Evolutionary conservation across 169 alveolate genomes (phyloP).

Genomic region (Neospora caninum): DNA sequence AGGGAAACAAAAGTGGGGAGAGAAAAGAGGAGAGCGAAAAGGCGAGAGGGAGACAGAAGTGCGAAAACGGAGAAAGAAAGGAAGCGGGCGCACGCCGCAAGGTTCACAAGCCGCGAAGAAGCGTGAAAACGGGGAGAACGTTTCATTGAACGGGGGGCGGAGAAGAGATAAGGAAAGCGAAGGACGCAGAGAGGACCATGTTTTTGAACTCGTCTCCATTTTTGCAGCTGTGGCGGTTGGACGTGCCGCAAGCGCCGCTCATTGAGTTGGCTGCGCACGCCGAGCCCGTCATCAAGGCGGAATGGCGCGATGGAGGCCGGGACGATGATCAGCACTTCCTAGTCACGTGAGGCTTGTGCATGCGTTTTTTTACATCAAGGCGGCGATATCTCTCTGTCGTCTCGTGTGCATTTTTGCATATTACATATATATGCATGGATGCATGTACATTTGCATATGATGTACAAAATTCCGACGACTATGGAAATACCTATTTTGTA

Average conservation of each 20-base stretch:
- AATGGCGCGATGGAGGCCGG: constrained; percentile 55
- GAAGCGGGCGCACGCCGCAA: too few species aligned
- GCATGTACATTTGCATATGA: not conserved
- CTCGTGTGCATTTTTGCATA: not conserved
- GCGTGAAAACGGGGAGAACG: too few species aligned
- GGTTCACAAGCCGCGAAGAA: too few species aligned
- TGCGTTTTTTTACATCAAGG: not conserved
- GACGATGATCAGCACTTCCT: constrained; percentile 19
- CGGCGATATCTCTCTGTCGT: not conserved
- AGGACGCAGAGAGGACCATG: too few species aligned
- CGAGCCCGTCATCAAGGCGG: constrained; percentile 55
- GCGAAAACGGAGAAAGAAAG: too few species aligned
- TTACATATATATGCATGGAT: not conserved
- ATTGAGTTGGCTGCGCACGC: constrained; percentile 24
- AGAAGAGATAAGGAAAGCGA: too few species aligned
- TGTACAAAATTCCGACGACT: not conserved
- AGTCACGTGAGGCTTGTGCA: constrained; percentile 25
- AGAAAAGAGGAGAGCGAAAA: not conserved
- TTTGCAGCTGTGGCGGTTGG: constrained; percentile 43
- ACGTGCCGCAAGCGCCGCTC: constrained; percentile 1
- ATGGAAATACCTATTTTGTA: too few species aligned
- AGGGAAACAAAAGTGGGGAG: not conserved
- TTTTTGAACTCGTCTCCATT: not conserved
- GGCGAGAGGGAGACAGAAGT: too few species aligned
- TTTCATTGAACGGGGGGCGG: too few species aligned